Evolutionary conservation across 192 early-diverging fungal genomes (phyloP), one percentile per base, ranked within the genome.

Genomic region (Coemansia sp.): DNA sequence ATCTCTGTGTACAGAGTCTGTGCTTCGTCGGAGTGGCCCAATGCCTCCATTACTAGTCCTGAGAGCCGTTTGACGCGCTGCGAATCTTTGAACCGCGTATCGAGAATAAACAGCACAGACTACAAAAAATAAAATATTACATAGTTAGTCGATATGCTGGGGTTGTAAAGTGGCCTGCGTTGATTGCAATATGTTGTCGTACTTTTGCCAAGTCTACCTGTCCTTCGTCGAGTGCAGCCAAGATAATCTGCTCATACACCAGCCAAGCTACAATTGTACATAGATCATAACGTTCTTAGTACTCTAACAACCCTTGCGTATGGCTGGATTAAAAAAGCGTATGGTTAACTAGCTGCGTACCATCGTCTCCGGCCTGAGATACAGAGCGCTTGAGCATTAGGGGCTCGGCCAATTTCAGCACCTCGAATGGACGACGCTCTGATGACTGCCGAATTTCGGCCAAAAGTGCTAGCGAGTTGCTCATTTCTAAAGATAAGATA

Each of bases 31-130:
- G 89, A 81, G 44, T 95, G 87, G 7, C 92, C 93, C 31, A 86
- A 63, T 1, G 94, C 90, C 74, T 99, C 97, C 42, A 85, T 84
- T 70, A 91, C 61, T 90, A 97, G 89, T 22, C 93, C 97, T 13
- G 87, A 41, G 12, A 99, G 83, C 9, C 91, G 86, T 47, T 86
- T 82, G 47, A 93, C 91, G 34, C 94, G 91, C 41, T 89, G 78
- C 20, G 91, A 94, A 27, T 75, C 79, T 8, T 87, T 52, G 74
- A 96, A 96, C 54, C 88, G 80, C 63, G 47, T 70, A 62, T 90
- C 78, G 40, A 98, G 85, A 4, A 80, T 72, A 2, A 84, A 73
- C 54, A 95, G 85, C 33, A 91, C 85, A 46, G 75, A 78, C 73
- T 74, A 74, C 15, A 43, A 24, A 38, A 61, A 16, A 54, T 57